Evolutionary conservation across 1,284 basidiomycete species (phyloP), one percentile per base, ranked within the genome.

Genomic region (Rhodotorula sp.): DNA sequence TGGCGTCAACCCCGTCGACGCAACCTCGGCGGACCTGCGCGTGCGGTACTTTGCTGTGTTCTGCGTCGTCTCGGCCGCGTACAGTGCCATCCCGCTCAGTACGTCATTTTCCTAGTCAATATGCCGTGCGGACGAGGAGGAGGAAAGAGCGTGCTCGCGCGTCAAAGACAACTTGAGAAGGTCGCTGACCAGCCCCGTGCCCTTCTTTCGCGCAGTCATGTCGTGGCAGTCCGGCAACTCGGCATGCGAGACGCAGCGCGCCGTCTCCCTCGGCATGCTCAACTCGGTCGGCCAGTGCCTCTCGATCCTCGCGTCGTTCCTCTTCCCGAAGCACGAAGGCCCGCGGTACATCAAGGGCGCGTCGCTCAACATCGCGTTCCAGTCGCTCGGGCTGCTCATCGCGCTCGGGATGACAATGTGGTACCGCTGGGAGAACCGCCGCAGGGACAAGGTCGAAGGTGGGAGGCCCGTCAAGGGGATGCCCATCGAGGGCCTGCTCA

Each of bases 361-460:
- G 55, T 77, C 73, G n/a, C 73, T 84, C 71, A 84, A 84, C 78
- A 66, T 84, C 57, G 80, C 82, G 5, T 83, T 84, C 78, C 80
- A 82, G 60, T 66, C 69, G 3, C 74, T 83, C 48, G 84, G 83
- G 54, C 72, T 83, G n/a, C 15, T 73, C 39, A 74, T 84, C 61
- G 79, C 80, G 0, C 57, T 82, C 17, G 59, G 67, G 22, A 82
- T 83, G 82, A 81, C 81, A 22, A 27, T 75, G 2, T 84, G 79
- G 75, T 83, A 81, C 77, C 78, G 81, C 60, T 67, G 44, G 39
- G 83, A 83, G 78, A 84, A 84, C 79, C 71, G 61, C 48, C 74
- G 81, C 8, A 70, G 83, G 34, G 82, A 84, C 76, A 71, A 70
- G 61, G 70, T 71, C 6, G 84, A 84, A 72, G 83, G 83, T 29